These are phyloP conservation scores for Calonectria honghensis DNA, from an alignment of 2,329 filamentous ascomycete species.

Conservation along the genomic window DNA sequence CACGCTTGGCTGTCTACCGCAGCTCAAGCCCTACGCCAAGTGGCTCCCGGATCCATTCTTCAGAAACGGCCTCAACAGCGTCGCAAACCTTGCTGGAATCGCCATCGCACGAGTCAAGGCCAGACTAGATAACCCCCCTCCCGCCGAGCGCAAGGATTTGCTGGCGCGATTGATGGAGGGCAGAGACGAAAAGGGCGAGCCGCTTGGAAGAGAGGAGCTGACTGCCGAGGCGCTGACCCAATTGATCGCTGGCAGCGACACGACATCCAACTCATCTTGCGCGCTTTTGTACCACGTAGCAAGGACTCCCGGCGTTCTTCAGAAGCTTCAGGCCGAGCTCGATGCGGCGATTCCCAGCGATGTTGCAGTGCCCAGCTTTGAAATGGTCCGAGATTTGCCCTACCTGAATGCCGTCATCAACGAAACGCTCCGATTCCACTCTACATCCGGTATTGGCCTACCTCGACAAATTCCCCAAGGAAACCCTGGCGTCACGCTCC, in stretches of 20 bases:
- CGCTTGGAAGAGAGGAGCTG: constrained; percentile 85
- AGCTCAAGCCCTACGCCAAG: constrained; percentile 85
- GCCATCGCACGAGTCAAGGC: constrained; percentile 87
- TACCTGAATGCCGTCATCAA: constrained; percentile 86
- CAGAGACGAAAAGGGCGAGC: constrained; percentile 85
- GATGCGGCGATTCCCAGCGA: constrained; percentile 79
- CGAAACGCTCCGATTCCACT: constrained; percentile 91
- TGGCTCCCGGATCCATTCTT: constrained; percentile 91
- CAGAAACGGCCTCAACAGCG: constrained; percentile 81
- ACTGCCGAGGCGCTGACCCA: constrained; percentile 94
- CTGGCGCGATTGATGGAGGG: constrained; percentile 90
- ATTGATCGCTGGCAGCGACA: constrained; percentile 87
- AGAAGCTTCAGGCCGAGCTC: constrained; percentile 84
- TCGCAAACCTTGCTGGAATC: constrained; percentile 89
- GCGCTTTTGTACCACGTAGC: constrained; percentile 87
- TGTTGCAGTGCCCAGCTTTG: constrained; percentile 80
- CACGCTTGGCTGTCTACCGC: constrained; percentile 83
- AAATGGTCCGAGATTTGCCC: constrained; percentile 83
- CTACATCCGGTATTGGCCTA: constrained; percentile 89
- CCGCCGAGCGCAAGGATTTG: constrained; percentile 83
- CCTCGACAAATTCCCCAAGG: constrained; percentile 82
- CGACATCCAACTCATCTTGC: constrained; percentile 87
- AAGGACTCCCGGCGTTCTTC: constrained; percentile 80
- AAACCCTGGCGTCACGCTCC: constrained; percentile 78
- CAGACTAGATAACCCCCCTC: constrained; percentile 81